These are phyloP conservation scores for Sporothrix euskadiensis DNA, from an alignment of 2,329 filamentous ascomycete species.

Conservation along the genomic window DNA sequence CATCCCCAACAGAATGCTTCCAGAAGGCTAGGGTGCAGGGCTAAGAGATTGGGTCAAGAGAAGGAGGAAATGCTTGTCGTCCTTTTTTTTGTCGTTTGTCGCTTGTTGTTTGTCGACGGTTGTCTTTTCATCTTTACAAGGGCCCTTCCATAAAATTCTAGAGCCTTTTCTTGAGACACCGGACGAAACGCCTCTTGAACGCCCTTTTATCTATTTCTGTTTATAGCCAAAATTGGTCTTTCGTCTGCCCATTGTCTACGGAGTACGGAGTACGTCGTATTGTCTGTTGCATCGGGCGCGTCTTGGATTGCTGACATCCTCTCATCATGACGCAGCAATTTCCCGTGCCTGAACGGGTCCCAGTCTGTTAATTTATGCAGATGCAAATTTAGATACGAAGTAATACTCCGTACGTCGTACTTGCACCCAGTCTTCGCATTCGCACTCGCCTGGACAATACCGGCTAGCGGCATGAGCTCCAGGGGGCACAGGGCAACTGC, in stretches of 20 bases:
- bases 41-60: no score
- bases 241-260: background rate
- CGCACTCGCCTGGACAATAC: background rate
- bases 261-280: background rate
- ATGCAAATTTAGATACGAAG: no score
- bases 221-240: background rate
- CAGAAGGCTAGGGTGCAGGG: background rate
- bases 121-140: background rate
- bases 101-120: background rate
- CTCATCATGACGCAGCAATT: background rate
- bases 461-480: background rate
- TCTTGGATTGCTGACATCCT: background rate
- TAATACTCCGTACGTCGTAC: background rate
- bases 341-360: background rate
- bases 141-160: background rate
- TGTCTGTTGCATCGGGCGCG: background rate
- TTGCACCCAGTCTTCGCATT: background rate
- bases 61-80: background rate
- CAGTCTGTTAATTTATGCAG: background rate
- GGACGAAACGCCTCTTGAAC: background rate
- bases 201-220: no score
- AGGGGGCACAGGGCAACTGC: background rate
- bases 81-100: background rate
- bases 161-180: background rate
- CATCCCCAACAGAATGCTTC: constrained; percentile 12